phyloP scores from a whole-genome alignment of 2,329 filamentous ascomycete genomes.

The Colletotrichum lentis region DNA sequence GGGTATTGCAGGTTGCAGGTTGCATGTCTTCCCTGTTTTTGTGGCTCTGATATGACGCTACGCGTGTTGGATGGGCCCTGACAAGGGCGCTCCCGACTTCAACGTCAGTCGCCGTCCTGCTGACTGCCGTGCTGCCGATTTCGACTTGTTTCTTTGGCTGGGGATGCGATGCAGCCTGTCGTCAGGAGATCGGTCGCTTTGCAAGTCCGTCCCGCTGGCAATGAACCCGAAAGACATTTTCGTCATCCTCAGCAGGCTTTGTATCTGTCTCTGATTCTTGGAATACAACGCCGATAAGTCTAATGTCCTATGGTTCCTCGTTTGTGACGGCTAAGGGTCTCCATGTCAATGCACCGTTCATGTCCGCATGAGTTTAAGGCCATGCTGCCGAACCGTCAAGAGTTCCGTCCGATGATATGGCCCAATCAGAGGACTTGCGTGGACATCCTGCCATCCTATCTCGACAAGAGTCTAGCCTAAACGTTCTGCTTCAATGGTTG shows the following conservation, averaged over 20 bases:
- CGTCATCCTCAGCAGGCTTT: constrained; percentile 19
- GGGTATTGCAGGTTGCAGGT: constrained; percentile 34
- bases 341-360: constrained; percentile 18
- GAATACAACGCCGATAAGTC: constrained; percentile 14
- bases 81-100: constrained; percentile 10
- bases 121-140: constrained; percentile 28
- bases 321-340: constrained; percentile 4
- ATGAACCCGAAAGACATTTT: constrained; percentile 12
- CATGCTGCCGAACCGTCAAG: constrained; percentile 21
- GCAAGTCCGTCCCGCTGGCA: neutral
- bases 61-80: constrained; percentile 27
- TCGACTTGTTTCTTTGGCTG: constrained; percentile 11
- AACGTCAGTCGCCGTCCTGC: constrained; percentile 28
- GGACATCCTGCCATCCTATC: constrained; percentile 27
- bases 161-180: constrained; percentile 13
- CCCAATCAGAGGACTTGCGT: constrained; percentile 9
- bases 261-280: neutral
- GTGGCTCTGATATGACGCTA: constrained; percentile 35
- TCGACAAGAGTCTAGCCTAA: constrained; percentile 3
- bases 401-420: constrained; percentile 24
- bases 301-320: neutral
- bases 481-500: constrained; percentile 7
- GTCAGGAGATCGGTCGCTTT: constrained; percentile 6
- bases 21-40: constrained; percentile 35
- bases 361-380: constrained; percentile 15